These are phyloP conservation scores for Canna indica DNA, from an alignment of 176 grass and related monocot genomes.

Conservation along the genomic window DNA sequence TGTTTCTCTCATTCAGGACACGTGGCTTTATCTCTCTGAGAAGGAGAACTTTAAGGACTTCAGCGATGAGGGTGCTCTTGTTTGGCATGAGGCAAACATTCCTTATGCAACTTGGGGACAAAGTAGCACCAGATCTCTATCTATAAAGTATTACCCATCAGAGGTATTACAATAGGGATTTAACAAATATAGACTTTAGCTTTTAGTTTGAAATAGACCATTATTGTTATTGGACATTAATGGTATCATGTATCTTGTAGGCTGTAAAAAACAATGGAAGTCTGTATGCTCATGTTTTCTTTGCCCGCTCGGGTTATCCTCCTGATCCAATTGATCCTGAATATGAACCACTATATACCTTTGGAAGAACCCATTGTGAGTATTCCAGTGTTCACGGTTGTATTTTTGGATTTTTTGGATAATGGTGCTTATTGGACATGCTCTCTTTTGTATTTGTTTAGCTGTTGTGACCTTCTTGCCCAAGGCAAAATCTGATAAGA, in stretches of 20 bases:
- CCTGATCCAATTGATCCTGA: constrained; percentile 91
- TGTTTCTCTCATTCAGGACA: constrained; percentile 45
- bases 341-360: constrained; percentile 70
- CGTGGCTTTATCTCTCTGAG: constrained; percentile 97
- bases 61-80: constrained; percentile 64
- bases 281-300: constrained; percentile 98
- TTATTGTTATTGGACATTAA: constrained; percentile 2
- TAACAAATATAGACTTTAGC: not conserved
- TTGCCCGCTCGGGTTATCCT: constrained; percentile 83
- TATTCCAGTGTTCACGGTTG: constrained; percentile 13
- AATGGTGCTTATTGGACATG: constrained; percentile 1
- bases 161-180: constrained; percentile 43
- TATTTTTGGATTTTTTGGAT: constrained; percentile 11
- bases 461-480: constrained; percentile 73
- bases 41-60: constrained; percentile 88
- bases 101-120: constrained; percentile 90
- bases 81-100: constrained; percentile 97
- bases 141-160: constrained; percentile 75
- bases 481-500: constrained; percentile 89
- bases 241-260: constrained; percentile 29
- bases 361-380: constrained; percentile 80
- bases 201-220: not conserved
- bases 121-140: constrained; percentile 49
- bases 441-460: constrained; percentile 30
- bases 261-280: constrained; percentile 85